Base-by-base conservation (phyloP, 306 rosid genomes). In the Cucumis melo region DNA sequence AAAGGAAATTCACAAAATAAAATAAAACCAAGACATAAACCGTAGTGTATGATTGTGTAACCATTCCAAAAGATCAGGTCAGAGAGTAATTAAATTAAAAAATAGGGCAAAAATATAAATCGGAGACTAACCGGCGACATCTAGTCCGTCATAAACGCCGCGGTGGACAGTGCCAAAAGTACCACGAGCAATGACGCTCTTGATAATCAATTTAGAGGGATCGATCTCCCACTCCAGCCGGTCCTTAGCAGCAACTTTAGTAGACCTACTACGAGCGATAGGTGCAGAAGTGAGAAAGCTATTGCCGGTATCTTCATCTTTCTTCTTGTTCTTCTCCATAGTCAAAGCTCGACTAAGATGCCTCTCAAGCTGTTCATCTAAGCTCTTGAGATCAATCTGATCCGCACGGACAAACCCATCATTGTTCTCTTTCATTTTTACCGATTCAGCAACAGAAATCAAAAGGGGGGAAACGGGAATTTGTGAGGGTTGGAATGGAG, bases 351-450 rank as follows among this genome's bases (percentile, higher is more conserved):
- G 90, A 85, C 77, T 91, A 64, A 94, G 85, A 67, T 91, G 98
- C 79, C 96, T 88, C 86, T 91, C 96, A 0, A 93, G 92, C 80
- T 93, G 98, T 63, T 94, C 98, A 50, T 94, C 98, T 80, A 94
- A 87, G 89, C 95, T 91, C 87, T 94, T 94, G 68, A 94, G 94
- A 90, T 94, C 98, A 89, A 94, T 94, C 89, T 94, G 97, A 89
- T 94, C 98, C 5, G 98, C 98, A 51, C 98, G 77, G 64, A 94
- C 98, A 77, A 91, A 94, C 76, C 96, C 97, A 84, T 91, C 98
- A 74, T 89, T 76, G 78, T 70, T 80, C 41, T 91, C 97, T 86
- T 91, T 92, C 98, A 91, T 72, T 19, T 84, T 32, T 32, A 32
- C 73, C 14, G 20, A 51, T 51, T 51, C 14, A 16, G 19, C 56